These are phyloP conservation scores for Pneumocystis canis DNA, from an alignment of 1,139 yeast genomes.

Conservation along the genomic window DNA sequence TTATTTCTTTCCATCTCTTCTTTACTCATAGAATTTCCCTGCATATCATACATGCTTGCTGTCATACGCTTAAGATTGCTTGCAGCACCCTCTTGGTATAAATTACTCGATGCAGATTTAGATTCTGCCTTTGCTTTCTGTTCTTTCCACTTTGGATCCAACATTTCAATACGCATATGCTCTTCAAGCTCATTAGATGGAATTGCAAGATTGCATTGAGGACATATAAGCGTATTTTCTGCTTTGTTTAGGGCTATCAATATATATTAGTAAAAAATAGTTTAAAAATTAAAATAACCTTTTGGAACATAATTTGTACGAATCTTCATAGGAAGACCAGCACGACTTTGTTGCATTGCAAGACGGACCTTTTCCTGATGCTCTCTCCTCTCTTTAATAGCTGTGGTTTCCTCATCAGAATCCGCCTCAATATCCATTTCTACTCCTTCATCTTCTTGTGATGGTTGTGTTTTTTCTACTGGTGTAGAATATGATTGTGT, in stretches of 20 bases:
- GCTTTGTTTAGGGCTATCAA: slow-evolving; percentile 34
- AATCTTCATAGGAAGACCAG: slow-evolving; percentile 13
- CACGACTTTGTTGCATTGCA: slow-evolving; percentile 7
- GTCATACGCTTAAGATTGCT: slow-evolving; percentile 51
- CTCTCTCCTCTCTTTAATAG: slow-evolving; percentile 11
- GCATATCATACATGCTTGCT: slow-evolving; percentile 1
- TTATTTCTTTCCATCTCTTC: not conserved
- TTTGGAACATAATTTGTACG: slow-evolving; percentile 25
- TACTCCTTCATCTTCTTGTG: slow-evolving; percentile 2
- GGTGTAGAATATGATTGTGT: slow-evolving; percentile 17
- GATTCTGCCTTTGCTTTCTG: slow-evolving; percentile 49
- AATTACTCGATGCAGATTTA: slow-evolving; percentile 47
- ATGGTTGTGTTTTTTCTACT: slow-evolving; percentile 15
- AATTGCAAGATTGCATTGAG: slow-evolving; percentile 53
- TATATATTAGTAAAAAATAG: not conserved
- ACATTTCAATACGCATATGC: slow-evolving; percentile 54
- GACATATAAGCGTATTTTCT: slow-evolving; percentile 37
- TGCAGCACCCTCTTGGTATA: slow-evolving; percentile 56
- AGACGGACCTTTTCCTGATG: slow-evolving; percentile 10
- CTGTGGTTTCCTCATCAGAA: slow-evolving; percentile 11
- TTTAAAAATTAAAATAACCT: not conserved
- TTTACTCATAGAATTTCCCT: not conserved
- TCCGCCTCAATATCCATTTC: slow-evolving; percentile 9
- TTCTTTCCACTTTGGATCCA: slow-evolving; percentile 67
- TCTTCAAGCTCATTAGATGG: slow-evolving; percentile 60